phyloP scores from a whole-genome alignment of 2,329 filamentous ascomycete genomes.

The Golovinomyces cichoracearum region DNA sequence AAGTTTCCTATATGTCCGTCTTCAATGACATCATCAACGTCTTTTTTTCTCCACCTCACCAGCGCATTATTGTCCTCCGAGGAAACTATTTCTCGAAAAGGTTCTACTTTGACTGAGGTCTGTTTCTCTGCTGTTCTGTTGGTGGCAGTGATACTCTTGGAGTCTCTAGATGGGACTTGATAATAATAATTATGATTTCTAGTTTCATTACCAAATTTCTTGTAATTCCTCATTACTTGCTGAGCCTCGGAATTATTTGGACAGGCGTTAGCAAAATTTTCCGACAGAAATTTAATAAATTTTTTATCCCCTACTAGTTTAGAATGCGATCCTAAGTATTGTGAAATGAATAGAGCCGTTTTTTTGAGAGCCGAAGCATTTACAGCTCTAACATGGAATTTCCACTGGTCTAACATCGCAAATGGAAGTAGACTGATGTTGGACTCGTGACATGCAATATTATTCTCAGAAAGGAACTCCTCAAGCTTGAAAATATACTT shows the following conservation, averaged over 20 bases:
- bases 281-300: conserved; percentile 21
- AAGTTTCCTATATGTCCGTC: conserved; percentile 47
- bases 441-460: conserved; percentile 12
- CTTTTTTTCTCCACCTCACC: conserved; percentile 46
- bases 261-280: conserved; percentile 18
- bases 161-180: not conserved
- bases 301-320: conserved; percentile 24
- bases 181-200: conserved; percentile 5
- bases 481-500: conserved; percentile 55
- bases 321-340: conserved; percentile 28
- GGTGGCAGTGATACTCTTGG: not conserved
- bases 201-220: conserved; percentile 11
- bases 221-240: conserved; percentile 9
- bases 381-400: conserved; percentile 33
- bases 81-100: not conserved
- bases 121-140: not conserved
- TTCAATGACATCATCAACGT: conserved; percentile 52
- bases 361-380: conserved; percentile 20
- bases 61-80: conserved; percentile 25
- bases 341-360: conserved; percentile 31
- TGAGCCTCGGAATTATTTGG: conserved; percentile 16
- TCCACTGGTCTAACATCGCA: conserved; percentile 51
- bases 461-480: conserved; percentile 20
- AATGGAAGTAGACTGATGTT: conserved; percentile 38
- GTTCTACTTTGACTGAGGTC: not conserved